These are phyloP conservation scores for Cercospora janseana DNA, from an alignment of 2,329 filamentous ascomycete genomes.

Conservation along the genomic window DNA sequence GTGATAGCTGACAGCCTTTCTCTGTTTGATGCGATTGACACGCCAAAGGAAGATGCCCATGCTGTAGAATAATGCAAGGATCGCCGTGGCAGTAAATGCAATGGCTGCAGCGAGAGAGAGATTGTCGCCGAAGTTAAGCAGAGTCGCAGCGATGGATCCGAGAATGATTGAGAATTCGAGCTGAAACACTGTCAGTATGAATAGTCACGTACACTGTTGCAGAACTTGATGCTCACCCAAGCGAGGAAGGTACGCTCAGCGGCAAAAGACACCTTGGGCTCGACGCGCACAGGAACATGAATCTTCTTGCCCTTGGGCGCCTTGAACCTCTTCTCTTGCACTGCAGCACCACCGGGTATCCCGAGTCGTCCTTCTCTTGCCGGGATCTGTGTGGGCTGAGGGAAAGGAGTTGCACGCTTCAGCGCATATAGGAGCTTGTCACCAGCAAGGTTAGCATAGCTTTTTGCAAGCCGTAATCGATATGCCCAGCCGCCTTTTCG, in stretches of 20 bases:
- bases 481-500: slow-evolving; percentile 75
- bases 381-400: slow-evolving; percentile 47
- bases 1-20: slow-evolving; percentile 85
- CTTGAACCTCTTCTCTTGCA: slow-evolving; percentile 56
- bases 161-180: slow-evolving; percentile 96
- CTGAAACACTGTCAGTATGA: slow-evolving; percentile 43
- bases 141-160: slow-evolving; percentile 77
- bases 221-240: slow-evolving; percentile 62
- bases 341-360: slow-evolving; percentile 40
- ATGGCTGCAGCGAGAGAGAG: slow-evolving; percentile 61
- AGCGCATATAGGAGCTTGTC: slow-evolving; percentile 38
- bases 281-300: slow-evolving; percentile 90
- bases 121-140: slow-evolving; percentile 73
- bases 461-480: slow-evolving; percentile 54
- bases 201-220: neutral
- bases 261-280: slow-evolving; percentile 97
- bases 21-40: slow-evolving; percentile 76
- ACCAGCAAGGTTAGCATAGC: slow-evolving; percentile 51
- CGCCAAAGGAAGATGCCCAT: slow-evolving; percentile 84
- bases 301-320: slow-evolving; percentile 83
- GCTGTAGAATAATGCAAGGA: slow-evolving; percentile 76
- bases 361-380: slow-evolving; percentile 43
- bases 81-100: slow-evolving; percentile 78
- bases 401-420: slow-evolving; percentile 38
- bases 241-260: slow-evolving; percentile 93